Evolutionary conservation across 2,329 filamentous ascomycete genomes (phyloP), one percentile per base, ranked within the genome.

Genomic region (Botrytis tulipae): DNA sequence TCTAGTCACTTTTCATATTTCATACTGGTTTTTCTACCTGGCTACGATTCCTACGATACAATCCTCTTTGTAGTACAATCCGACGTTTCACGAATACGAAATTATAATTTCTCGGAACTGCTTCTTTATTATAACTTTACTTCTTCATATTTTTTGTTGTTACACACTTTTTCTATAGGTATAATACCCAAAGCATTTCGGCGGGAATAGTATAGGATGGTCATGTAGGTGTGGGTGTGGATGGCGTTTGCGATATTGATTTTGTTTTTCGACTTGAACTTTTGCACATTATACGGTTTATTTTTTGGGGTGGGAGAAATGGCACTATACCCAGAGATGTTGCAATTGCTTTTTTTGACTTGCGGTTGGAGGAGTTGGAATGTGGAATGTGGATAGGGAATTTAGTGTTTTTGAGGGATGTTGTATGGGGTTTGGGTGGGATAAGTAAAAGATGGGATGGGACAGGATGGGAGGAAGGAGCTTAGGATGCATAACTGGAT

Each of bases 291-390:
- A 54, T 32, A 54, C 35, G 46, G 37, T 67, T 72, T 68, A 51
- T 42, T 71, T 65, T 29, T 65, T 32, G 29, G 70, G 61, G 59
- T 67, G 69, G 61, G 46, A 72, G 54, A 59, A 40, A 68, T 70
- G 71, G 71, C 65, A 73, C 51, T 73, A 73, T 73, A 73, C 71
- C 71, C 71, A 70, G 71, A 70, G 44, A 71, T 63, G 35, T 48
- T 35, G 68, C 54, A 9, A 61, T 18, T 35, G 35, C 61, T 63
- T 63, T 44, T 40, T 32, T 42, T 37, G 51, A 59, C 7, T 16
- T 69, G 14, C 3, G 37, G 25, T 32, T 0, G 37, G 35, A 57
- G 20, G 32, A n/a, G 6, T 57, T n/a, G 14, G 51, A 18, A 57
- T 54, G 51, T n/a, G 51, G 10, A 25, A 54, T 68, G 35, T 54